Evolutionary conservation across 257 asterid species (phyloP).

Genomic region (Prunella vulgaris): DNA sequence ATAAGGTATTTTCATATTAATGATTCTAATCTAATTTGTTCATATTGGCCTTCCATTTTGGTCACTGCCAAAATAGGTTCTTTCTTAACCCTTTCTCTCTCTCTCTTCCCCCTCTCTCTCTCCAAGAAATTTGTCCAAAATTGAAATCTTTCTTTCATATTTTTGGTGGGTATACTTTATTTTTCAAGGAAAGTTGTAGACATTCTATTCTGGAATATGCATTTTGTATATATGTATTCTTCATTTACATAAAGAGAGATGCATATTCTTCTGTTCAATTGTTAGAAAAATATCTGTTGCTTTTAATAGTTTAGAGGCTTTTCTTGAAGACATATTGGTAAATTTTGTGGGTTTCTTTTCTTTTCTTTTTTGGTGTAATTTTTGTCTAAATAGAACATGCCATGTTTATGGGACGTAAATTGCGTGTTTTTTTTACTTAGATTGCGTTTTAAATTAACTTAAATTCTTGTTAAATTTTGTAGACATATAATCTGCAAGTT

Average conservation of each 20-base stretch:
- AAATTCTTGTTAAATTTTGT: constrained; percentile 5
- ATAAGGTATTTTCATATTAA: constrained; percentile 21
- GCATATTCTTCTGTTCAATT: neutral
- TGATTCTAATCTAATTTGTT: constrained; percentile 9
- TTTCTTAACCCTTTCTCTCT: neutral
- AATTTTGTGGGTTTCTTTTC: neutral
- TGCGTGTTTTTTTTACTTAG: neutral
- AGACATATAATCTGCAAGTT: constrained; percentile 42
- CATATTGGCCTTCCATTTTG: constrained; percentile 34
- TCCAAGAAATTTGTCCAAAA: constrained; percentile 10
- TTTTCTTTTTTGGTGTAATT: too few species aligned
- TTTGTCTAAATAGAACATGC: too few species aligned
- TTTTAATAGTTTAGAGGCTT: neutral
- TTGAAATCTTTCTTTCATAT: constrained; percentile 18
- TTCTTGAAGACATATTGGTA: neutral
- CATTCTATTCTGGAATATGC: constrained; percentile 3
- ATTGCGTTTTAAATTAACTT: neutral
- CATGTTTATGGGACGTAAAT: too few species aligned
- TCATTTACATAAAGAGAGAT: constrained; percentile 1
- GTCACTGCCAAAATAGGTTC: constrained; percentile 23
- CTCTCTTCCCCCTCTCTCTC: constrained; percentile 10
- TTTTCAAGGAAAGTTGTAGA: neutral
- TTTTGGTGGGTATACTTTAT: constrained; percentile 19
- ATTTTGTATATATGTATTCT: neutral
- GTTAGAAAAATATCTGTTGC: neutral